Evolutionary conservation across 164 flowering plant species (phyloP), one percentile per base, ranked within the genome.

Genomic region (Pachysandra terminalis): DNA sequence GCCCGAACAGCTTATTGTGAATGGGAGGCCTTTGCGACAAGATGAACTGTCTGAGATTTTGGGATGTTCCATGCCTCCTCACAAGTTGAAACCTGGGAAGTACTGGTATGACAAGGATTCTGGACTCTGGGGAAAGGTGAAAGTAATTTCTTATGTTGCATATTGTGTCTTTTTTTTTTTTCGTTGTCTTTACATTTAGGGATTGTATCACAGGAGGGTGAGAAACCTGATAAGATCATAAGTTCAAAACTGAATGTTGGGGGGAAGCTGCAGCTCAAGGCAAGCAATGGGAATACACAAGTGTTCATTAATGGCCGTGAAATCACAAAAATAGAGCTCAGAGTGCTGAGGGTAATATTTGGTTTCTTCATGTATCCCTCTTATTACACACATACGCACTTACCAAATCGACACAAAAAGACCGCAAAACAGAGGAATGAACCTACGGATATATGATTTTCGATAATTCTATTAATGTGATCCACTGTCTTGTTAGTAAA

Each of bases 61-160:
- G 66, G 81, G 82, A 5, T 82, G 87, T 62, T 53, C 77, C 1
- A 24, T 67, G 16, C 87, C 87, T 25, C 87, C 85, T 23, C 75
- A 59, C 75, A 84, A 82, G 69, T 65, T 84, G 75, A 79, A 77
- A 59, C 87, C 87, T 2, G 87, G 87, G 48, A 78, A 56, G 67
- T 84, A 84, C 75, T 84, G 87, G 87, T 84, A 84, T 53, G 87
- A 84, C 65, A 84, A 84, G 75, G 87, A 82, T 60, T 84, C 85
- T 2, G 87, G 87, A 16, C 75, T 84, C 25, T 84, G 87, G 87
- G 87, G 87, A 60, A 80, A 82, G 87, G 87, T 84, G 69, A 73
- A 58, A 40, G 9, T n/a, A 55, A 21, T 63, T 19, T 48, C 21
- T 63, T 57, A 51, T 70, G 56, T 59, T 22, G n/a, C 26, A 15